Percentiles rank a stretch among this genome's conserved stretches.
Conservation (phyloP, 352 stramenopile species). For the Globisporangium lucens region DNA sequence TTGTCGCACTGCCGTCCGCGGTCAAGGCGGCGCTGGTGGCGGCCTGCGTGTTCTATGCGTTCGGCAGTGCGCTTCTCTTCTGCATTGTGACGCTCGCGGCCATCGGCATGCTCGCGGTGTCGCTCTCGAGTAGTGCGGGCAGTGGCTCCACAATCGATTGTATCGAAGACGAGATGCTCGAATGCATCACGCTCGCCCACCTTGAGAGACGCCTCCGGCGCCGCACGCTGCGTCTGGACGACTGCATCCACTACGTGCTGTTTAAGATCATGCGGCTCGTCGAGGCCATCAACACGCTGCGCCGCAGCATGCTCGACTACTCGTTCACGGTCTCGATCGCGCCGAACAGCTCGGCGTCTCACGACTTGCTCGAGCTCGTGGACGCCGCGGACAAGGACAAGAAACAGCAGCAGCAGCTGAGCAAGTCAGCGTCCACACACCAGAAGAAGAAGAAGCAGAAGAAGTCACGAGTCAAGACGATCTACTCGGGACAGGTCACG, state of each 20-base stretch:
- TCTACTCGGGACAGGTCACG: constrained; percentile 12
- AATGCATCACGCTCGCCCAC: constrained; percentile 16
- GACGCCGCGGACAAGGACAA: constrained; percentile 7
- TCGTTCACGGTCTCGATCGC: constrained; percentile 17
- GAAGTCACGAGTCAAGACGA: constrained; percentile 5
- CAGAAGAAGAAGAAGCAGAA: constrained; percentile 11
- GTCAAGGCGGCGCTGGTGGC: constrained; percentile 8
- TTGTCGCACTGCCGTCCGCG: constrained; percentile 10
- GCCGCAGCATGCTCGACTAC: constrained; percentile 23
- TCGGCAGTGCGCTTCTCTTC: constrained; percentile 14
- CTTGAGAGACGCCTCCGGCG: constrained; percentile 9
- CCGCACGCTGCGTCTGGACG: constrained; percentile 7
- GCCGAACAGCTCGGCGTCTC: constrained; percentile 7
- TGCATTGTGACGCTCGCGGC: constrained; percentile 6
- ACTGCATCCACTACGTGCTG: constrained; percentile 17
- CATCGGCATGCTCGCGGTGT: constrained; percentile 9
- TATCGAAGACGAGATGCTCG: constrained; percentile 16
- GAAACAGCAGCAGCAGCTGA: constrained; percentile 6
- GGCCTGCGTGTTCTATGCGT: constrained; percentile 16
- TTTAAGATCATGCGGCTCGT: constrained; percentile 16
- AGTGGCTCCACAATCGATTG: constrained; percentile 5
- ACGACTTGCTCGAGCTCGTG: constrained; percentile 15
- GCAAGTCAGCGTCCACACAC: background rate
- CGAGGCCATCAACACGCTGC: constrained; percentile 14
- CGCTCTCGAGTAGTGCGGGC: background rate